Evolutionary conservation across 2,329 filamentous ascomycete genomes (phyloP).

Genomic region (Diaporthe aspalathi): DNA sequence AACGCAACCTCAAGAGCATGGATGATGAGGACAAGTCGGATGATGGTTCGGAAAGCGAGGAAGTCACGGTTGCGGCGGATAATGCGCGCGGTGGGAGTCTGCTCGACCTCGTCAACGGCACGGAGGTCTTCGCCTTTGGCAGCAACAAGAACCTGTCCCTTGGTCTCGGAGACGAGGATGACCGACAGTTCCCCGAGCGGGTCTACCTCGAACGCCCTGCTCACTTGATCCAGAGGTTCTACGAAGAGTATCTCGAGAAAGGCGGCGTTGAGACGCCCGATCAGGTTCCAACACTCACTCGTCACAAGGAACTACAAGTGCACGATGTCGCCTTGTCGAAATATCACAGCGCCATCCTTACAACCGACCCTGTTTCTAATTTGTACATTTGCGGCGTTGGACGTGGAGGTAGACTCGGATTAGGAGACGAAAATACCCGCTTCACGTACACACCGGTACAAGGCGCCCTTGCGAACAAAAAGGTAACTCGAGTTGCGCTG

Average conservation of each 20-base stretch:
- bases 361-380: conserved; percentile 87
- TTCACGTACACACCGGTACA: conserved; percentile 89
- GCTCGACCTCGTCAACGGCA: conserved; percentile 60
- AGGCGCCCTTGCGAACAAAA: conserved; percentile 79
- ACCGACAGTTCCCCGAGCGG: conserved; percentile 92
- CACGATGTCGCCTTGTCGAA: conserved; percentile 91
- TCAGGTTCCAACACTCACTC: conserved; percentile 79
- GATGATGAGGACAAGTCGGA: conserved; percentile 58
- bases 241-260: conserved; percentile 72
- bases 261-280: conserved; percentile 50
- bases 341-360: conserved; percentile 88
- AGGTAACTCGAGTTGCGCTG: conserved; percentile 80
- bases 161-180: conserved; percentile 94
- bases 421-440: conserved; percentile 88
- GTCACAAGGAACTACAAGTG: conserved; percentile 78
- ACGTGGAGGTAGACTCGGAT: conserved; percentile 86
- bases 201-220: conserved; percentile 81
- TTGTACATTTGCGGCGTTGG: conserved; percentile 94
- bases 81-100: conserved; percentile 34
- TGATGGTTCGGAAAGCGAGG: conserved; percentile 66
- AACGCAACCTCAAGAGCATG: conserved; percentile 69
- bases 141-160: conserved; percentile 96
- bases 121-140: conserved; percentile 93
- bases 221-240: conserved; percentile 79
- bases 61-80: conserved; percentile 47